Base-by-base conservation (phyloP, 2,329 filamentous ascomycete species). In the Aurifilum marmelostoma region DNA sequence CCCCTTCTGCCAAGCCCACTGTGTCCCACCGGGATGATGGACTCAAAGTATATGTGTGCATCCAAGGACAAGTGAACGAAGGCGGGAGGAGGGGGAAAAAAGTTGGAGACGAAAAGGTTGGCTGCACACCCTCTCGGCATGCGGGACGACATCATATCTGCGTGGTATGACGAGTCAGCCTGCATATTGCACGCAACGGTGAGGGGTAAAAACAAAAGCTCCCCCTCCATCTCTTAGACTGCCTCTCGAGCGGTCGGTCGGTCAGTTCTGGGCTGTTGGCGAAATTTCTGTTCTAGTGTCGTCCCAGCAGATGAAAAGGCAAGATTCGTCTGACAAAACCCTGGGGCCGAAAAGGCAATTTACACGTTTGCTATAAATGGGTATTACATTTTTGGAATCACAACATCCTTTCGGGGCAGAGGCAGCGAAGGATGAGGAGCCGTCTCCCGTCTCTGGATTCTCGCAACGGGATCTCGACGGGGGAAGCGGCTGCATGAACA, bases 121-220 rank as follows among this genome's bases (percentile, higher is more conserved):
- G 32, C 56, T 12, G 41, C 62, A 63, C 62, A 63, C 62, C 62
- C 34, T 29, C 29, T 54, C 62, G 43, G 43, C 2, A 63, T 63
- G 62, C 62, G 50, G 27, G 41, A 21, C 41, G 41, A 47, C 62
- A 47, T 54, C 62, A 63, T 63, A 52, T 29, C 27, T 63, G 41
- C 34, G 34, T 50, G 62, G 18, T 18, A 63, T 63, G 62, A 47
- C 62, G 62, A 63, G 62, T 63, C 62, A 63, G 43, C 24, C 41
- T 63, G 62, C 62, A 63, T 63, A 32, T 62, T n/a, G 62, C 29
- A 63, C 56, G 56, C 56, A 59, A 59, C 32, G 32, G 12, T 32
- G 52, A 56, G 52, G 52, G 24, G 52, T 29, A 56, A 47, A n/a
- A n/a, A n/a, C n/a, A n/a, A n/a, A 47, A 8, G 21, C 43, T 21